Evolutionary conservation across 495 filamentous ascomycete genomes (phyloP), one percentile per base, ranked within the genome.

Genomic region (Penicillium paxilli): DNA sequence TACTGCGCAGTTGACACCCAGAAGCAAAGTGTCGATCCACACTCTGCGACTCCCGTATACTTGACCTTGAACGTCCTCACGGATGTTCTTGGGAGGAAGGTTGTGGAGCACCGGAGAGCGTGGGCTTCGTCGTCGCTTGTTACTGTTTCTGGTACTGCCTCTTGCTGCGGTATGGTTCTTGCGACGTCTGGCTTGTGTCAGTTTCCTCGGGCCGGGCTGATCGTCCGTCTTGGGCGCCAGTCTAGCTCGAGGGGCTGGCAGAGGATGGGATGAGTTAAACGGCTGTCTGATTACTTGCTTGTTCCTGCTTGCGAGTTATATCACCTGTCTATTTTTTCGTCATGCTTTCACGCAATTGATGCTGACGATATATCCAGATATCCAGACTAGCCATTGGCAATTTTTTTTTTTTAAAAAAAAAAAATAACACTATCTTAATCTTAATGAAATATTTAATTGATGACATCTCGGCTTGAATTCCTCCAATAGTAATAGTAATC

Each of bases 91-190:
- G 69, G 74, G 79, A 95, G 81, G 90, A 95, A 80, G 84, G 91
- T 94, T 91, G 91, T 95, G 90, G 88, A 94, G 89, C 84, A 83
- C 64, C 74, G 57, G 57, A 62, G 41, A 48, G 51, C 47, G 66
- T 69, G 68, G 68, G 59, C 44, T 64, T 23, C 51, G 37, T 75
- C 59, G 62, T 55, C 62, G 57, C 60, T 45, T 65, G 51, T 57
- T 49, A 44, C 46, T 45, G 54, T 63, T 52, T 44, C 46, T 44
- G 44, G 12, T 37, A 8, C 17, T 51, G 30, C 16, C 46, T 37
- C 33, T 60, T 46, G 40, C 47, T 47, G 50, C 49, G 51, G 51
- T 57, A 54, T 75, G 72, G 58, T 63, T 69, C 67, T 42, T 79
- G 75, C 75, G 67, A 74, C 69, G 80, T 71, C 67, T 66, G 75